phyloP scores from a whole-genome alignment of 1,284 basidiomycete species.

The Ustilago sp. region DNA sequence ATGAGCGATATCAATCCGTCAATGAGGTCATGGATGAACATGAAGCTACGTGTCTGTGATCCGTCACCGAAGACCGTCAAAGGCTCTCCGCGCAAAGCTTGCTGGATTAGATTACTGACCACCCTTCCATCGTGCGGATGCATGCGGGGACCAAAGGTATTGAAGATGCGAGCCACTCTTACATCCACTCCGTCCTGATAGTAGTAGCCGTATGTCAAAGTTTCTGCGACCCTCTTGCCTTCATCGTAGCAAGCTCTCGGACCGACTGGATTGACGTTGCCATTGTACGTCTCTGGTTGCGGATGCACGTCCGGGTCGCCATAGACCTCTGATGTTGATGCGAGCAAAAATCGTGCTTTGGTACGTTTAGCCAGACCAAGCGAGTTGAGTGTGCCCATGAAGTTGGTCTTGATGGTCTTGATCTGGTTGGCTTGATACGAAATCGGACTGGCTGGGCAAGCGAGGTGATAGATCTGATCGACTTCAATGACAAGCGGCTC shows the following conservation, averaged over 20 bases:
- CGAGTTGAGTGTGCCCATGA: constrained; percentile 89
- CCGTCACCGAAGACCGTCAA: constrained; percentile 98
- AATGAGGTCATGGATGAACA: constrained; percentile 75
- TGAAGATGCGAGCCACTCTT: constrained; percentile 61
- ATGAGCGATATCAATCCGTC: constrained; percentile 70
- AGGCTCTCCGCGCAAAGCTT: constrained; percentile 92
- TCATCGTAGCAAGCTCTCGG: constrained; percentile 98
- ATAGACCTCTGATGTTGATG: constrained; percentile 96
- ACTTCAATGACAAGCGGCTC: constrained; percentile 59
- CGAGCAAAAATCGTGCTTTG: constrained; percentile 95
- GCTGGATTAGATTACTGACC: constrained; percentile 97
- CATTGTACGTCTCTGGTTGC: constrained; percentile 76
- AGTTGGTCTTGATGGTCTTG: constrained; percentile 87
- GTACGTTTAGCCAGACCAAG: constrained; percentile 97
- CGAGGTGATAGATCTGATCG: constrained; percentile 64
- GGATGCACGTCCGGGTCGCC: constrained; percentile 97
- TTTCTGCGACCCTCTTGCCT: constrained; percentile 71
- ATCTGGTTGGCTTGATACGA: constrained; percentile 63
- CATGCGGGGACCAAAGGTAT: constrained; percentile 74
- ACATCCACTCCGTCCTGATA: constrained; percentile 94
- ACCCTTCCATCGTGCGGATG: constrained; percentile 95
- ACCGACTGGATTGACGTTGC: constrained; percentile 96
- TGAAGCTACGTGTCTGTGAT: constrained; percentile 91
- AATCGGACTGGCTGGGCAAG: constrained; percentile 61
- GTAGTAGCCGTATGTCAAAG: constrained; percentile 74